phyloP scores from a whole-genome alignment of 345 rosid genomes.

The Boechera stricta region DNA sequence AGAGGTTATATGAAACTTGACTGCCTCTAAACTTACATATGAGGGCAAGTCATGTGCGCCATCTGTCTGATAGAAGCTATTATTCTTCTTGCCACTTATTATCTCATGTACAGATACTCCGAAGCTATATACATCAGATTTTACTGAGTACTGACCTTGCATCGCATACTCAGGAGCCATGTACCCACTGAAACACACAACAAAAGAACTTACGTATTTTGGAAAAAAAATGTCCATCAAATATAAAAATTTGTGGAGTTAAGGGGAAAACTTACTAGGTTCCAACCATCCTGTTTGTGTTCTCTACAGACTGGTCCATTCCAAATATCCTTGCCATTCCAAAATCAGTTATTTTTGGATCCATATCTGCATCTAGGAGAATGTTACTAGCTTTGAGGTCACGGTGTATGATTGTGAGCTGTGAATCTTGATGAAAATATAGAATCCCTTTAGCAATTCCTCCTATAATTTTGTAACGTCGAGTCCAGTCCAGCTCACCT shows the following conservation, averaged over 20 bases:
- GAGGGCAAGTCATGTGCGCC: background rate
- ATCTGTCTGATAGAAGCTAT: no score
- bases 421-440: constrained; percentile 53
- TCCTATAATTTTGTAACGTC: constrained; percentile 41
- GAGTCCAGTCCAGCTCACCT: constrained; percentile 42
- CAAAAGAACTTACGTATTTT: no score
- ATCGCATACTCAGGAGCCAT: background rate
- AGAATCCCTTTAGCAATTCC: constrained; percentile 52
- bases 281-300: constrained; percentile 50
- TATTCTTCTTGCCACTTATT: background rate
- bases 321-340: constrained; percentile 52
- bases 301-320: constrained; percentile 37
- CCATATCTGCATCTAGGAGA: constrained; percentile 1
- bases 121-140: background rate
- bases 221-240: no score
- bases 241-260: background rate
- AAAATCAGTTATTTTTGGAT: constrained; percentile 53
- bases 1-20: constrained; percentile 9
- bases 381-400: background rate
- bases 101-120: background rate
- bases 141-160: background rate
- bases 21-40: constrained; percentile 38
- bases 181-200: background rate
- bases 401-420: constrained; percentile 29
- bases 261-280: constrained; percentile 48